Evolutionary conservation across 2,329 filamentous ascomycete species (phyloP).

Genomic region (Ascosphaera apis): DNA sequence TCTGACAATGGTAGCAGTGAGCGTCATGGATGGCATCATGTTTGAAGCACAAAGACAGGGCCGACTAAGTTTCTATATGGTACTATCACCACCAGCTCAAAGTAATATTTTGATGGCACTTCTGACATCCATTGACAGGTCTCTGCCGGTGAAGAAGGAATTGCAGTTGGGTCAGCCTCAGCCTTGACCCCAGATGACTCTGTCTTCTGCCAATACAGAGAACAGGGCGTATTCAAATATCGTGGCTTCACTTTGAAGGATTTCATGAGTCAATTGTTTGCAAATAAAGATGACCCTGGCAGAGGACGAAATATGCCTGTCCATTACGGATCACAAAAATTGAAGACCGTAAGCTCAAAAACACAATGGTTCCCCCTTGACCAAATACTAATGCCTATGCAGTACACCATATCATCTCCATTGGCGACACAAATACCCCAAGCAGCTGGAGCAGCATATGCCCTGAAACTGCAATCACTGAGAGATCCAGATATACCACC

Average conservation of each 20-base stretch:
- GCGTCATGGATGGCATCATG: slow-evolving; percentile 93
- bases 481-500: slow-evolving; percentile 45
- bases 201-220: slow-evolving; percentile 83
- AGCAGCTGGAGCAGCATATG: slow-evolving; percentile 68
- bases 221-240: slow-evolving; percentile 76
- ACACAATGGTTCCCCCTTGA: slow-evolving; percentile 4
- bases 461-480: slow-evolving; percentile 56
- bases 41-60: slow-evolving; percentile 93
- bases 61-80: slow-evolving; percentile 93
- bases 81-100: slow-evolving; percentile 14
- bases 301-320: slow-evolving; percentile 89
- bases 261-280: slow-evolving; percentile 91
- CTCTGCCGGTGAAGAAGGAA: slow-evolving; percentile 80
- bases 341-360: slow-evolving; percentile 50
- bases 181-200: slow-evolving; percentile 68
- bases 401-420: slow-evolving; percentile 71
- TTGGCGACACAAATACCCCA: slow-evolving; percentile 79
- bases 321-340: slow-evolving; percentile 66
- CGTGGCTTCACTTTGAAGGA: slow-evolving; percentile 67
- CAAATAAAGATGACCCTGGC: slow-evolving; percentile 59
- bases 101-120: neutral
- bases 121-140: slow-evolving; percentile 18
- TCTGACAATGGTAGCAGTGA: slow-evolving; percentile 27
- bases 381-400: slow-evolving; percentile 1
- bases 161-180: slow-evolving; percentile 70